A percentile compares a stretch with the other conserved stretches of the same genome.
Conservation (phyloP, 1,139 yeast species). For the Sugiyamaella castrensis region DNA sequence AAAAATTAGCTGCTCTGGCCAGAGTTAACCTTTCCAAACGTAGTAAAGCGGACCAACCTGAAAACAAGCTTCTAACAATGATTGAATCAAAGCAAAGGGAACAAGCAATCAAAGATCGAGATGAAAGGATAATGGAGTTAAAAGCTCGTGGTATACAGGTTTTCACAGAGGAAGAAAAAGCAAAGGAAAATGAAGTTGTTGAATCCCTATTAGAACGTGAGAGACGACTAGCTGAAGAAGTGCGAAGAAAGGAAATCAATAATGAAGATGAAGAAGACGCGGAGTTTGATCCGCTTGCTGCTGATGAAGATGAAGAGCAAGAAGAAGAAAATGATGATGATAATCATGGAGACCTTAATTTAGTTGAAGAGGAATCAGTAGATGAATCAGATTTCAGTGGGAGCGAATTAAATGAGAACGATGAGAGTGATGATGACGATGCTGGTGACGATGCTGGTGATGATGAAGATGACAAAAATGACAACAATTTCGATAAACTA, state of each 20-base stretch:
- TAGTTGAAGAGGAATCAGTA: slow-evolving; percentile 7
- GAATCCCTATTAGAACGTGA: slow-evolving; percentile 62
- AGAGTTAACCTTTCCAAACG: slow-evolving; percentile 18
- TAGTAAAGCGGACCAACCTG: slow-evolving; percentile 25
- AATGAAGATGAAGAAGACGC: slow-evolving; percentile 35
- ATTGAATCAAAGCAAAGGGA: slow-evolving; percentile 31
- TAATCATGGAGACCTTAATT: slow-evolving; percentile 23
- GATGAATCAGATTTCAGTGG: not conserved
- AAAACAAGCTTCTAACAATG: slow-evolving; percentile 22
- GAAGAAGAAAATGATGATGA: slow-evolving; percentile 32
- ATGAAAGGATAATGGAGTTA: slow-evolving; percentile 30
- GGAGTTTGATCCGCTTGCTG: slow-evolving; percentile 30
- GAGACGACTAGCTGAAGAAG: slow-evolving; percentile 33
- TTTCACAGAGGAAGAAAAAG: slow-evolving; percentile 29
- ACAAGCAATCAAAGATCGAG: slow-evolving; percentile 33
- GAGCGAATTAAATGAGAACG: no score
- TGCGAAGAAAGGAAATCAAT: slow-evolving; percentile 48
- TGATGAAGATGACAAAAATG: not conserved
- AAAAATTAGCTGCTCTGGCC: slow-evolving; percentile 25
- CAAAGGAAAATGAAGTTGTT: slow-evolving; percentile 37
- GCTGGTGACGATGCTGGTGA: slow-evolving; percentile 8
- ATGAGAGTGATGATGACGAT: slow-evolving; percentile 3
- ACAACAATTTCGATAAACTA: not conserved
- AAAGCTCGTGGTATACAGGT: slow-evolving; percentile 34
- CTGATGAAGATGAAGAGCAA: slow-evolving; percentile 31